Evolutionary conservation across 306 rosid genomes (phyloP).

Genomic region (Lagenaria siceraria): DNA sequence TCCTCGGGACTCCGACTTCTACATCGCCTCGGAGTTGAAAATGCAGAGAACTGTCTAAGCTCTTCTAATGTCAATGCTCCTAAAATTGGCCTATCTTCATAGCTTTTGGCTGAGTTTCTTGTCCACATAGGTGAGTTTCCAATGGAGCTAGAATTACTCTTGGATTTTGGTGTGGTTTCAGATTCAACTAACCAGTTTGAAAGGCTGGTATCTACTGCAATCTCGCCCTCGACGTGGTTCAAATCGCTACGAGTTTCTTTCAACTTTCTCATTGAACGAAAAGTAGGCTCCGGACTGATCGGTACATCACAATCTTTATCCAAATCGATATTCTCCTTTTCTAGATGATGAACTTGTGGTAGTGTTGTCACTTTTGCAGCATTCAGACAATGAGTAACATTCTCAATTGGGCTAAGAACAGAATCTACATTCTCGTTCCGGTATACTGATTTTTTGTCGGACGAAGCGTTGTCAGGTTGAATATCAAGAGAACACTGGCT

Average conservation of each 20-base stretch:
- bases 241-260: conserved; percentile 9
- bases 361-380: conserved; percentile 16
- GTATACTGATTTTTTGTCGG: background rate
- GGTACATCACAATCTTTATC: conserved; percentile 10
- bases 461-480: background rate
- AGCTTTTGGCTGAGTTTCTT: conserved; percentile 18
- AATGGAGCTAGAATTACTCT: conserved; percentile 16
- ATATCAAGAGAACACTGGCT: background rate
- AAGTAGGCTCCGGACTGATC: conserved; percentile 25
- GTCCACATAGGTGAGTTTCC: conserved; percentile 23
- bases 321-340: conserved; percentile 45
- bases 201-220: conserved; percentile 57
- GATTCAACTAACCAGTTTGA: conserved; percentile 78
- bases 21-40: conserved; percentile 22
- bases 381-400: conserved; percentile 26
- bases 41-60: conserved; percentile 25
- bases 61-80: conserved; percentile 49
- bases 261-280: conserved; percentile 9
- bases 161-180: conserved; percentile 27
- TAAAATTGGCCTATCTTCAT: conserved; percentile 43
- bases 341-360: conserved; percentile 13
- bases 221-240: conserved; percentile 15
- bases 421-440: conserved; percentile 8
- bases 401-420: conserved; percentile 50
- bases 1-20: conserved; percentile 39